phyloP scores from a whole-genome alignment of 768 basidiomycete genomes.

The Hygrocybe punicea region DNA sequence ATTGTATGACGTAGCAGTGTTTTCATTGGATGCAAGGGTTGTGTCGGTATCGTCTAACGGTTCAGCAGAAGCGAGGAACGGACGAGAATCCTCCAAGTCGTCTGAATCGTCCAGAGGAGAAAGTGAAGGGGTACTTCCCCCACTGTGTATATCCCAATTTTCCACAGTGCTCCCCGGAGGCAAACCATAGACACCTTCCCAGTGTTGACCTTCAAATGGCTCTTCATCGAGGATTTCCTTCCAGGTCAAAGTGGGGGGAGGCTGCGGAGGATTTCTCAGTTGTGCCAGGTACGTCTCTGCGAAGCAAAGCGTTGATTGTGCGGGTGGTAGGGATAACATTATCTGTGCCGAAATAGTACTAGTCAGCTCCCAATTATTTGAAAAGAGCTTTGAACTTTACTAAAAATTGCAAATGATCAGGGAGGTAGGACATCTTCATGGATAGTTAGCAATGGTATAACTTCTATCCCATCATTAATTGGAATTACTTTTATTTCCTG shows the following conservation, averaged over 20 bases:
- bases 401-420: conserved; percentile 70
- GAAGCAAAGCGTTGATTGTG: conserved; percentile 44
- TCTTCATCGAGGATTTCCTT: conserved; percentile 75
- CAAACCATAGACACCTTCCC: conserved; percentile 67
- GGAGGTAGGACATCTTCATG: conserved; percentile 54
- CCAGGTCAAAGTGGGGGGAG: conserved; percentile 59
- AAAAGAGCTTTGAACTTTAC: conserved; percentile 37
- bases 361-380: neutral
- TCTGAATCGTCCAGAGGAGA: conserved; percentile 58
- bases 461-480: neutral
- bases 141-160: conserved; percentile 45
- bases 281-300: conserved; percentile 54
- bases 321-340: conserved; percentile 53
- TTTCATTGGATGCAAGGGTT: conserved; percentile 6
- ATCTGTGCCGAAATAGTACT: conserved; percentile 31
- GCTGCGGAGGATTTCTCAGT: conserved; percentile 43
- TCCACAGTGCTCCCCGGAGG: conserved; percentile 41
- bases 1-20: conserved; percentile 1
- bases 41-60: conserved; percentile 3
- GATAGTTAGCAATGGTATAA: conserved; percentile 3
- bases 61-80: conserved; percentile 21
- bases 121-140: conserved; percentile 62
- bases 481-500: conserved; percentile 55
- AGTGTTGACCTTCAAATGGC: conserved; percentile 82
- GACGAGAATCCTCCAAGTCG: conserved; percentile 40